Base-by-base conservation (phyloP, 108 stramenopile species). In the Cyclotella choctawhatcheeana region DNA sequence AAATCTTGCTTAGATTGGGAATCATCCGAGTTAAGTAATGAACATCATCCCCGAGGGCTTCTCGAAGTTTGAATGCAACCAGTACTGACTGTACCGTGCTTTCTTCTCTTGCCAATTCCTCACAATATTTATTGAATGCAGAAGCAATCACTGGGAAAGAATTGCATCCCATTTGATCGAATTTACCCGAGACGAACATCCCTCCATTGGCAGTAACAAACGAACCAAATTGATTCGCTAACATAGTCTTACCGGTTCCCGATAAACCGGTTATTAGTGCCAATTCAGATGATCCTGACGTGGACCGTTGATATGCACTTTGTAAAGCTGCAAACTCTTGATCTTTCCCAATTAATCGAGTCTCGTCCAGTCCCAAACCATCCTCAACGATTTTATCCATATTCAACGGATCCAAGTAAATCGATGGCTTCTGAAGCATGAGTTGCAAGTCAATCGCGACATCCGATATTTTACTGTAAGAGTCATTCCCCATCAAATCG, bases 241-340 rank as follows among this genome's bases (percentile, higher is more conserved):
- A 24, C 18, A 31, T 37, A 3, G 68, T 51, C 40, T 75, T 75
- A 55, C 74, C 74, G 22, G 51, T 67, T 21, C 74, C 74, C 0
- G 74, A 73, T n/a, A 35, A 44, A 40, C 75, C 75, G 22, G 68
- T 44, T 22, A 74, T 58, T 12, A 67, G 30, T 51, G 43, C 73
- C 21, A 56, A 55, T 34, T 74, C 65, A 0, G 20, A 44, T 5
- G 21, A 17, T 1, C 55, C 55, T 35, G 53, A 40, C 14, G 58
- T 44, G 2, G 56, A 69, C 34, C 44, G 73, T 20, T 27, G 48
- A n/a, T 62, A 72, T 10, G 50, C 60, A 29, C 35, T n/a, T 50
- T 29, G 24, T 4, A 65, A 34, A 31, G 44, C 7, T 17, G 64
- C 27, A 32, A 65, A 33, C 64, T 65, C 64, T 14, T 31, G 8